phyloP scores from a whole-genome alignment of 345 rosid species.

The Psidium guajava region DNA sequence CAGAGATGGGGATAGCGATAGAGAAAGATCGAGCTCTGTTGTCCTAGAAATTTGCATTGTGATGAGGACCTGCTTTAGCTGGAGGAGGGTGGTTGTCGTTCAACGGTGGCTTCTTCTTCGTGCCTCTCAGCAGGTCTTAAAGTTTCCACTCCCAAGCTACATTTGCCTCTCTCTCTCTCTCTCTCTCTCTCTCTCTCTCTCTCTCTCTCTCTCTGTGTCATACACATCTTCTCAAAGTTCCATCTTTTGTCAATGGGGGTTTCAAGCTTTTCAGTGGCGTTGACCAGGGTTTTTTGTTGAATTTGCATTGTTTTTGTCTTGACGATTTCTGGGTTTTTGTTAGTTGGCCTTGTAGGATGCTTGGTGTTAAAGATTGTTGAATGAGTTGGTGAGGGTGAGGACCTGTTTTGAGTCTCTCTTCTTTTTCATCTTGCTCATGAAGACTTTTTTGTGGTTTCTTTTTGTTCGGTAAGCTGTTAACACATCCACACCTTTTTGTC shows the following conservation, averaged over 20 bases:
- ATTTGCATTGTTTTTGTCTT: neutral
- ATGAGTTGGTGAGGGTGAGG: conserved; percentile 41
- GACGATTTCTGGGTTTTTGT: neutral
- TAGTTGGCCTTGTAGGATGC: conserved; percentile 23
- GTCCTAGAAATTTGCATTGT: conserved; percentile 12
- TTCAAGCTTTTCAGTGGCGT: conserved; percentile 1
- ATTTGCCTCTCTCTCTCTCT: neutral
- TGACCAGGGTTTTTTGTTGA: conserved; percentile 7
- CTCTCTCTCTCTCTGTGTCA: neutral
- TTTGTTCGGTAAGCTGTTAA: conserved; percentile 46
- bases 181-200: neutral
- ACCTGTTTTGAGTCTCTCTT: conserved; percentile 11
- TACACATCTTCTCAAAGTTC: neutral
- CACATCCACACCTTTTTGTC: conserved; percentile 13
- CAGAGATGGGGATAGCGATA: neutral
- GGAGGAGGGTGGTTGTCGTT: neutral
- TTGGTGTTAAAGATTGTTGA: conserved; percentile 29
- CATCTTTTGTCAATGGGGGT: neutral
- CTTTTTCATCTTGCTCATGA: conserved; percentile 26
- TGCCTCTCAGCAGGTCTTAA: neutral
- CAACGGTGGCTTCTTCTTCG: neutral
- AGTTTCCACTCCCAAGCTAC: neutral
- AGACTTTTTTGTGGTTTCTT: conserved; percentile 23
- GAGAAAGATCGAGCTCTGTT: neutral
- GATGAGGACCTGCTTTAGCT: conserved; percentile 19